Base-by-base conservation (phyloP, 225 moss, liverwort and hornwort genomes). In the Physcomitrellopsis africana region DNA sequence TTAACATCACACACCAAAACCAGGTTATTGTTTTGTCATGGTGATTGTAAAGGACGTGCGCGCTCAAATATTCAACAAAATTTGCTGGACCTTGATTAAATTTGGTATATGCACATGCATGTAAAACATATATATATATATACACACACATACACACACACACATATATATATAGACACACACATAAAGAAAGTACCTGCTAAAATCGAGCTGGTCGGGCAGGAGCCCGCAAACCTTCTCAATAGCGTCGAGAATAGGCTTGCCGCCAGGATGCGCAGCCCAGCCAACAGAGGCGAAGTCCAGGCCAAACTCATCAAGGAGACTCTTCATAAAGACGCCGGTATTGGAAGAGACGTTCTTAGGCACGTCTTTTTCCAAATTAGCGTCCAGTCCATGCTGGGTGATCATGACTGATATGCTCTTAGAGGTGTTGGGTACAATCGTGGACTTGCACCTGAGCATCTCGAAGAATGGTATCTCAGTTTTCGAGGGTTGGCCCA, bases 181-280 rank as follows among this genome's bases (percentile, higher is more conserved):
- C 2, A 10, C 20, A 51, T 1, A 20, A 29, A 46, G 2, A 1
- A 58, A 13, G 11, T 46, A 81, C 81, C 81, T 81, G 76, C 76
- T 81, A 48, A 14, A 0, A 0, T 11, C 67, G 29, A 81, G 81
- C 54, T 81, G 72, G 29, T 81, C 77, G 1, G 77, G 72, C 47
- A 23, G 5, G 13, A 81, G 81, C 1, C 65, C 67, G 9, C 81
- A 81, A 0, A 44, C 55, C 60, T 72, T 77, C 23, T 81, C 81
- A 3, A 81, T 61, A 4, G 67, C 13, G 12, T 81, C 81, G 0
- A 81, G 42, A 9, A 81, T 77, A 7, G 81, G 81, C 15, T 72
- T 81, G 4, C 81, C 81, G 2, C 81, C 81, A 5, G 81, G 81
- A 63, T 76, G 81, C 8, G 76, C 53, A 15, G 81, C 81, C 81